These are phyloP conservation scores for Trichosporon sp. DNA, from an alignment of 1,284 basidiomycete species.

Conservation along the genomic window DNA sequence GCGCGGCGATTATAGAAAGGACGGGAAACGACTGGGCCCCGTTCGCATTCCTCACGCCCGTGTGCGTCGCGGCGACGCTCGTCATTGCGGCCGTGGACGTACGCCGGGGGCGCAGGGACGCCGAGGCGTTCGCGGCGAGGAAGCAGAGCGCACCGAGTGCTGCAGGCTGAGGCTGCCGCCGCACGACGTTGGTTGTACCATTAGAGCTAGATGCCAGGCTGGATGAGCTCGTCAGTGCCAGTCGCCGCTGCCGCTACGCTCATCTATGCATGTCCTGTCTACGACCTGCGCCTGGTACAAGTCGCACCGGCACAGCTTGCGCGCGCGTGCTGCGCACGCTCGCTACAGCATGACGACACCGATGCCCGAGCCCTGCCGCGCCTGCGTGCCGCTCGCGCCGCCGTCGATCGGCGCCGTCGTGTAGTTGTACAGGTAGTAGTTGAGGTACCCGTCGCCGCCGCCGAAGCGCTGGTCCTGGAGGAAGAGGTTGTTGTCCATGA, in stretches of 20 bases:
- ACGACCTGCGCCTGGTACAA: too few species aligned
- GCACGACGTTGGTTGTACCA: too few species aligned
- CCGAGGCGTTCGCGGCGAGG: neutral
- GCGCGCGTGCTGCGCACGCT: neutral
- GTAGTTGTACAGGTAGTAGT: constrained; percentile 86
- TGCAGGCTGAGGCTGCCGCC: too few species aligned
- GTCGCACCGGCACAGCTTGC: too few species aligned
- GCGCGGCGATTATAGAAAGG: constrained; percentile 64
- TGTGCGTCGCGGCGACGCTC: neutral
- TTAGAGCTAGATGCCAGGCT: too few species aligned
- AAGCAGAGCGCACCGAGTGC: too few species aligned
- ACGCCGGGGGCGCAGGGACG: neutral
- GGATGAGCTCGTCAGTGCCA: too few species aligned
- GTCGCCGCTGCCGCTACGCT: too few species aligned
- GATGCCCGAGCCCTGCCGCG: constrained; percentile 40
- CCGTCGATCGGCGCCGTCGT: constrained; percentile 73
- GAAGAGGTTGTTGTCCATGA: constrained; percentile 89
- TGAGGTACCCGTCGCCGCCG: constrained; percentile 75
- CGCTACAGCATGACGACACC: constrained; percentile 50
- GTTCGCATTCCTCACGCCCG: constrained; percentile 59
- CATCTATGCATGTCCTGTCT: neutral
- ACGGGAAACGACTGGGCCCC: constrained; percentile 58
- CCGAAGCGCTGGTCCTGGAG: constrained; percentile 84
- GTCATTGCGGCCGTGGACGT: neutral
- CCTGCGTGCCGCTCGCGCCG: constrained; percentile 33